phyloP scores from a whole-genome alignment of 495 filamentous ascomycete genomes.

The Aspergillus kassunensis region DNA sequence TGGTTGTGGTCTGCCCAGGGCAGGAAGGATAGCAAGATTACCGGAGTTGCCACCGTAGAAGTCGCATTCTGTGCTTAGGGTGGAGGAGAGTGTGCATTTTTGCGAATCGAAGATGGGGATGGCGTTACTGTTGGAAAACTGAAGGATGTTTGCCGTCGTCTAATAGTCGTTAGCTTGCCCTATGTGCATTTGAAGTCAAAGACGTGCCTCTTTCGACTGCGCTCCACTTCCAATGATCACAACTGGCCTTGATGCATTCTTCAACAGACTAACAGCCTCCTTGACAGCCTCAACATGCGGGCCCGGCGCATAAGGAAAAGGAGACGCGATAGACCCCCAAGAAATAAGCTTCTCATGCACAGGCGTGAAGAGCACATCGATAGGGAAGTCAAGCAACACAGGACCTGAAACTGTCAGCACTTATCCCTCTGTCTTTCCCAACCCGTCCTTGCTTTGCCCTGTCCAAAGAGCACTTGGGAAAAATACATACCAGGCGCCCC shows the following conservation, averaged over 20 bases:
- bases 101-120: conserved; percentile 25
- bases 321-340: conserved; percentile 28
- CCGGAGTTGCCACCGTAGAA: conserved; percentile 12
- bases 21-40: conserved; percentile 13
- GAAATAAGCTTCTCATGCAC: conserved; percentile 23
- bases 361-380: conserved; percentile 27
- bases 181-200: neutral
- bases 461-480: too few species aligned
- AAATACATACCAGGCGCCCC: conserved; percentile 23
- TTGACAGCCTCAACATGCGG: conserved; percentile 18
- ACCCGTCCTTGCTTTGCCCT: too few species aligned
- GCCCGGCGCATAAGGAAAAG: conserved; percentile 18
- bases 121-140: conserved; percentile 14
- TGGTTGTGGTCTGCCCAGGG: conserved; percentile 4
- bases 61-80: conserved; percentile 5
- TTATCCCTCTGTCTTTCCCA: neutral
- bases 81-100: conserved; percentile 15
- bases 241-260: conserved; percentile 16
- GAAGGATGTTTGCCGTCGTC: conserved; percentile 14
- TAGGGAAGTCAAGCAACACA: conserved; percentile 27
- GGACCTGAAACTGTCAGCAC: conserved; percentile 9
- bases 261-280: conserved; percentile 13
- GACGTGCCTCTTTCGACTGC: conserved; percentile 13
- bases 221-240: conserved; percentile 26
- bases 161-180: neutral